phyloP scores from a whole-genome alignment of 805 yeast species.

The Clavispora asparagi region DNA sequence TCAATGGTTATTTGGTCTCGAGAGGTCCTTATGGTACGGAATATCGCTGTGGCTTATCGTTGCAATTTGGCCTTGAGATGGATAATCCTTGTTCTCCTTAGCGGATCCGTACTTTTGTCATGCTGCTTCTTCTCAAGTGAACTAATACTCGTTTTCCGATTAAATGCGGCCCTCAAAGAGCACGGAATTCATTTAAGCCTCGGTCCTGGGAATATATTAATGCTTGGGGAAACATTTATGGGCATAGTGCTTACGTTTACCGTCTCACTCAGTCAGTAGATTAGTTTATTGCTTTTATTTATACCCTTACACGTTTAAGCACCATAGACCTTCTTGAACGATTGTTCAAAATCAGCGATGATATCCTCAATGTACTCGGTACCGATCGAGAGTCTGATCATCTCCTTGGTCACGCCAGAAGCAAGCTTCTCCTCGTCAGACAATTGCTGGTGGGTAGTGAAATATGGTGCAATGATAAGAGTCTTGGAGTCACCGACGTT shows the following conservation, averaged over 20 bases:
- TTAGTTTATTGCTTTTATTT: background rate
- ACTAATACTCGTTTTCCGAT: background rate
- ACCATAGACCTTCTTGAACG: slow-evolving; percentile 60
- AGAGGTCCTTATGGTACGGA: background rate
- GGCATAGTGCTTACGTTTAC: background rate
- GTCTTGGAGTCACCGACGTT: slow-evolving; percentile 97
- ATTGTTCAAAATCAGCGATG: slow-evolving; percentile 48
- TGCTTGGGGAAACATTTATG: background rate
- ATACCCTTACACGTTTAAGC: background rate
- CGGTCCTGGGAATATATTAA: background rate
- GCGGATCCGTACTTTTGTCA: background rate
- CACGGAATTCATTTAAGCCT: background rate
- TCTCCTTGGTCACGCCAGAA: slow-evolving; percentile 84
- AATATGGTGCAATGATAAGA: slow-evolving; percentile 91
- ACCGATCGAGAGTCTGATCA: slow-evolving; percentile 54
- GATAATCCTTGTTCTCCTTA: background rate
- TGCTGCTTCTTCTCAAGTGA: background rate
- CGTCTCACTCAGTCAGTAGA: background rate
- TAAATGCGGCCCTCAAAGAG: background rate
- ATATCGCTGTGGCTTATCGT: background rate
- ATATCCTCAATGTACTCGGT: slow-evolving; percentile 20
- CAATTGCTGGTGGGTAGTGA: slow-evolving; percentile 93
- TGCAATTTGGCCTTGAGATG: background rate
- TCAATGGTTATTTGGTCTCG: background rate
- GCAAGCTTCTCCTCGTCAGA: slow-evolving; percentile 71